Base-by-base conservation (phyloP, 306 rosid genomes). In the Gastrolobium bilobum region DNA sequence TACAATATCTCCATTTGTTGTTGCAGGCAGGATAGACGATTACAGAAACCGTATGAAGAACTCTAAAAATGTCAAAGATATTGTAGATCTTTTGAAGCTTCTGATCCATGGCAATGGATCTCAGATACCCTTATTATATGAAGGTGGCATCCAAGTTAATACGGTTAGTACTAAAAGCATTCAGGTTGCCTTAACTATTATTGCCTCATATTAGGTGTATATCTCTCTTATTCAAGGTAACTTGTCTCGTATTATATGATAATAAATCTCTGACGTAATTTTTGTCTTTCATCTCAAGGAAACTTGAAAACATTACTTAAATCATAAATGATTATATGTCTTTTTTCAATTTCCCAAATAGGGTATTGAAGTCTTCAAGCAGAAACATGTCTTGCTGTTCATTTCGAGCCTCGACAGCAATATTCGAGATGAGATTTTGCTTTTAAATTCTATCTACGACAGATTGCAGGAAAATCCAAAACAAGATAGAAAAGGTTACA, bases 291-390 rank as follows among this genome's bases (percentile, higher is more conserved):
- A 20, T 20, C 26, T 20, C 26, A 20, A 20, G 26, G 26, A 20
- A 20, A 20, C 26, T 35, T 34, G 42, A 60, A 70, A 14, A 4
- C 33, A 40, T 72, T 14, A 6, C 58, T 52, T 68, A 33, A n/a
- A 9, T 50, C 3, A 6, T 63, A 31, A 44, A 68, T 26, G 8
- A 51, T 31, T 34, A 10, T 34, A 10, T 72, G 20, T 40, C 1
- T 11, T 0, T n/a, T 33, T 42, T 30, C 6, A 51, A 42, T 60
- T 59, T 66, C 31, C 20, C 4, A 50, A 47, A 61, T 63, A 82
- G 82, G 79, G 81, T 54, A 30, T 82, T 63, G 75, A 82, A 53
- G 82, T 82, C 13, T 77, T 82, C 56, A 82, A 65, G 70, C 47
- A 70, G 63, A 76, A 82, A 6, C 26, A 77, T 54, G 82, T 71